Base-by-base conservation (phyloP, 1,284 basidiomycete species). In the Schizophyllum amplum region DNA sequence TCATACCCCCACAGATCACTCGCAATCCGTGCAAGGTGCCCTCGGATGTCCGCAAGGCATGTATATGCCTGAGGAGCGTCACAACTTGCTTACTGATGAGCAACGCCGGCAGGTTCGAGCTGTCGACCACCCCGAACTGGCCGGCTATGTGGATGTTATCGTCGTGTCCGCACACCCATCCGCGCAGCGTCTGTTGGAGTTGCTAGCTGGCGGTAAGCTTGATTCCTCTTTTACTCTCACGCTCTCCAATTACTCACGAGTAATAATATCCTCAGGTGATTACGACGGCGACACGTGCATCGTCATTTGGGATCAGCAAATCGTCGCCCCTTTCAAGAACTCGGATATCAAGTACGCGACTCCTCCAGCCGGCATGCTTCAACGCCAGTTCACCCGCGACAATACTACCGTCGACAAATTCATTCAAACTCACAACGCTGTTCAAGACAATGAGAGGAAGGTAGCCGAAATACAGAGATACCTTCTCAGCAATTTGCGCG, bases 1-100 rank as follows among this genome's bases (percentile, higher is more conserved):
- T 13, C 33, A 13, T 9, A 42, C 7, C 3, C 17, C 17, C 9
- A 4, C 53, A 57, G 76, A 69, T 76, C 11, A 76, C 73, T 5
- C 65, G 77, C 7, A 73, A 74, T 61, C 77, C 77, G 1, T 78
- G 76, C 64, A 78, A 78, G 57, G 64, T 78, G 0, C 73, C 75
- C 1, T 72, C 70, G 1, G 77, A 79, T 60, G 67, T 75, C 0
- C 73, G 75, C 57, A 77, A 75, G 66, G 75, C 74, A 54, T n/a
- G 50, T 27, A 5, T 9, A 46, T 54, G 26, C 5, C 46, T 33
- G n/a, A n/a, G n/a, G n/a, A n/a, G n/a, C n/a, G n/a, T 17, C 7
- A 11, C 46, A 20, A 21, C 17, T 42, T 25, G 23, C 20, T 52
- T 53, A 24, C 6, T 22, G 20, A 20, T 22, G 1, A 27, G 46